Base-by-base conservation (phyloP, 2,329 filamentous ascomycete genomes). In the Beauveria sp. region DNA sequence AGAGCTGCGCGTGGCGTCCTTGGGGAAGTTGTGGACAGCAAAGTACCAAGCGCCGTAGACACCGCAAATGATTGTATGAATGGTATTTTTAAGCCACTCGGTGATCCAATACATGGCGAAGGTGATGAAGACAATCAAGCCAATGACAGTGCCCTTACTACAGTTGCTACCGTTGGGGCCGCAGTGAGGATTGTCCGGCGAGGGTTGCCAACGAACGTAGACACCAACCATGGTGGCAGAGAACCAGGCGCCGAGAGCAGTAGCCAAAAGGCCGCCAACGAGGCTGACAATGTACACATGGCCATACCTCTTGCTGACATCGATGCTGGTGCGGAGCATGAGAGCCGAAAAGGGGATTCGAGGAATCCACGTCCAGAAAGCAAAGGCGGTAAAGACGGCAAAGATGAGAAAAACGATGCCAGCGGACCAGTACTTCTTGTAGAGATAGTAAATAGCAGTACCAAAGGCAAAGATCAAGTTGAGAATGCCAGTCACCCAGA, bases 31-130 rank as follows among this genome's bases (percentile, higher is more conserved):
- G 61, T 80, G 76, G 0, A 84, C 74, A 64, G 84, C 88, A 72
- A 96, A 97, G 77, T 96, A 97, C 93, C 93, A 97, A 0, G 89
- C 88, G 1, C 91, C 92, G 68, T 96, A 97, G 0, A 96, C 87
- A 0, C 93, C 92, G 0, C 91, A 89, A 62, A 96, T 89, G 26
- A 86, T 92, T 2, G 88, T 89, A 71, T 97, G 92, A 52, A 96
- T 90, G 0, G 90, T 92, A 75, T 96, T 96, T 78, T 97, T 97
- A 67, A 97, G 77, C 82, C 89, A 93, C 72, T 97, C 93, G 2
- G 90, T 88, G 65, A 96, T 87, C 93, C 93, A 97, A 76, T 96
- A 97, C 75, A 87, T 90, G 58, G 92, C 88, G 69, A 97, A 97
- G 0, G 92, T 96, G 66, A 92, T 83, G 71, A 96, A 97, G 20